Base-by-base conservation (phyloP, 148 eudicot genomes). In the Rhododendron henanense region DNA sequence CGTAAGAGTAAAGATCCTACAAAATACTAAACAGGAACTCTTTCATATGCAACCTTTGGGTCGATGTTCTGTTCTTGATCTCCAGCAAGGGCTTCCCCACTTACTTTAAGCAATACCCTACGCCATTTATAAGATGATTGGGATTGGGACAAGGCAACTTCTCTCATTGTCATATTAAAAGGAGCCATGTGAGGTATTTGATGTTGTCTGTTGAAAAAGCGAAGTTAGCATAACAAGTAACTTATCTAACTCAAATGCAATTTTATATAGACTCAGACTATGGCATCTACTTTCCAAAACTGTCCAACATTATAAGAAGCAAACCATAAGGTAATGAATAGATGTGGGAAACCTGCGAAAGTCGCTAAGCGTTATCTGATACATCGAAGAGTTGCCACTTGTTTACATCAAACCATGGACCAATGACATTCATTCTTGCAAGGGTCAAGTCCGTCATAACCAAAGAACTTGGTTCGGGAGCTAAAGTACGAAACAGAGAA, bases 1-100 rank as follows among this genome's bases (percentile, higher is more conserved):
- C 48, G 0, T 45, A 48, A 47, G 37, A 33, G 35, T 57, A 74
- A 65, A 55, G 37, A 31, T 6, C 14, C 18, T 33, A 75, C 35
- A 61, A 77, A 74, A 82, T 11, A 3, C 31, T 9, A 18, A 44
- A 51, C 41, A 21, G 35, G 25, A 81, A 47, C 39, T 31, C 48
- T 81, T 81, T 69, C 83, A n/a, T 81, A 45, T 15, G 85, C 37
- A 35, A 92, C 98, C 98, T 97, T 97, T 77, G 99, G 99, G 84
- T 97, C 99, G 41, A 97, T 97, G 79, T 93, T 97, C 87, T 97
- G 99, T 63, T 84, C 47, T 87, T 94, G 91, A 90, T 97, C 99
- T 83, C 99, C 98, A 33, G 99, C 98, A 85, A 97, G 95, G 83
- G 98, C 99, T 91, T 97, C 98, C 55, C 99, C 99, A 80, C 99